phyloP scores from a whole-genome alignment of 2,329 filamentous ascomycete genomes.

The Fusarium kyushuense region DNA sequence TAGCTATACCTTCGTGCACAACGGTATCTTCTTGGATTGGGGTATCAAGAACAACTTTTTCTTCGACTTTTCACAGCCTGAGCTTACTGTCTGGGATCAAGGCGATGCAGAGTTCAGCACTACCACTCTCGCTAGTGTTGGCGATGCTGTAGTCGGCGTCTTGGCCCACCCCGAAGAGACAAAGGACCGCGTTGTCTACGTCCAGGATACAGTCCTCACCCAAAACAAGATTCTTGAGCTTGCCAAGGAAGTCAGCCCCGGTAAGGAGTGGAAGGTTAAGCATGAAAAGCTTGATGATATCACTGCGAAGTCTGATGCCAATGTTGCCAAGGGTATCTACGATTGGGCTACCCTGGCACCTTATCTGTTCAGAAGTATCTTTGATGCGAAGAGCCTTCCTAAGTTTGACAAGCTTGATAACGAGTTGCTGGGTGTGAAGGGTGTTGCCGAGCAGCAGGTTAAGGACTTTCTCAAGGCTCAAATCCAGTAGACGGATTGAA shows the following conservation, averaged over 20 bases:
- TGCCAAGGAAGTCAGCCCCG: slow-evolving; percentile 62
- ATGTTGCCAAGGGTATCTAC: slow-evolving; percentile 49
- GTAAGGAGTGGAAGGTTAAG: slow-evolving; percentile 61
- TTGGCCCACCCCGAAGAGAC: slow-evolving; percentile 64
- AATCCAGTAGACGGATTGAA: slow-evolving; percentile 20
- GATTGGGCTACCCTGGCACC: slow-evolving; percentile 49
- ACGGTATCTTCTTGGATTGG: slow-evolving; percentile 71
- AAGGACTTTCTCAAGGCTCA: slow-evolving; percentile 48
- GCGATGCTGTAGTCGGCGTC: slow-evolving; percentile 61
- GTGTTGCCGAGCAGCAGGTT: slow-evolving; percentile 56
- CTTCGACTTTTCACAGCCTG: slow-evolving; percentile 55
- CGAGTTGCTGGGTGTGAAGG: slow-evolving; percentile 59
- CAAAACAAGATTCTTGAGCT: slow-evolving; percentile 60
- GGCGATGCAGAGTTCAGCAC: slow-evolving; percentile 62
- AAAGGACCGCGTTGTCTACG: slow-evolving; percentile 62
- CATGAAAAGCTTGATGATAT: slow-evolving; percentile 49
- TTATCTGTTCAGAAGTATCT: slow-evolving; percentile 52
- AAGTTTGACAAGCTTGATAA: slow-evolving; percentile 57
- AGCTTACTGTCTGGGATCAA: slow-evolving; percentile 61
- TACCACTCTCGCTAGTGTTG: slow-evolving; percentile 62
- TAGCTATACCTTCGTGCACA: slow-evolving; percentile 67
- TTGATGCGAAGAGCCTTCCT: slow-evolving; percentile 50
- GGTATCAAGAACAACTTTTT: slow-evolving; percentile 58
- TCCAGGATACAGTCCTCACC: slow-evolving; percentile 59
- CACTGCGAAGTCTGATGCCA: slow-evolving; percentile 46